Percentiles rank a stretch among this genome's conserved stretches.
Conservation (phyloP, 164 flowering plant species). For the Cinnamomum chago region DNA sequence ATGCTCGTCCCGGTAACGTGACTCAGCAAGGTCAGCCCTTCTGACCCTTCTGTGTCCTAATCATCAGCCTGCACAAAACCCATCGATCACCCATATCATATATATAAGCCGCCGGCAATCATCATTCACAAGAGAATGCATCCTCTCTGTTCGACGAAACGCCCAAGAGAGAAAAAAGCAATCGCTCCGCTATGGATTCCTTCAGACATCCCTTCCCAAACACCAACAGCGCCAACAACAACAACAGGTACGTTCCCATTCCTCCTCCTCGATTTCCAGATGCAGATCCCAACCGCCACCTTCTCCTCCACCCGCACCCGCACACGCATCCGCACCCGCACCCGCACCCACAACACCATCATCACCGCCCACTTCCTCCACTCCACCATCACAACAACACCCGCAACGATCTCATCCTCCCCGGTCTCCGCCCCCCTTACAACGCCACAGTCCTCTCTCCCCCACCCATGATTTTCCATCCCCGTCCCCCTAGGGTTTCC, state of each 20-base stretch:
- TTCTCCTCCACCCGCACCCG: not conserved
- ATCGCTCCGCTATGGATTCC: not conserved
- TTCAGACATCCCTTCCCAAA: not conserved
- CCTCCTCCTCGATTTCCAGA: not conserved
- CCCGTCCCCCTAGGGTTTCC: not conserved
- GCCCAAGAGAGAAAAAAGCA: not conserved
- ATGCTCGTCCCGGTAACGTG: too few relatives aligned
- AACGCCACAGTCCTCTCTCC: not conserved
- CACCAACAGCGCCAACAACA: not conserved
- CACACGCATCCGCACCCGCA: not conserved
- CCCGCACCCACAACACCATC: not conserved
- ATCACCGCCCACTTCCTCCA: not conserved
- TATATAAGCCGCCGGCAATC: too few relatives aligned
- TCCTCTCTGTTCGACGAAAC: not conserved
- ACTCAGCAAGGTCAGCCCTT: too few relatives aligned
- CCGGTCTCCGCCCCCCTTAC: not conserved
- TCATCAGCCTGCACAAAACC: too few relatives aligned
- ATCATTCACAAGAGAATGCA: too few relatives aligned
- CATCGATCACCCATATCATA: too few relatives aligned
- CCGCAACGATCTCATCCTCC: not conserved
- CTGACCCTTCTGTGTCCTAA: too few relatives aligned
- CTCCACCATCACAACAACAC: not conserved
- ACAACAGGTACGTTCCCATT: not conserved
- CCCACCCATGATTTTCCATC: not conserved
- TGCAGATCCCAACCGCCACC: not conserved